Conservation (phyloP, 164 flowering plant genomes). For the Vitis cinerea region DNA sequence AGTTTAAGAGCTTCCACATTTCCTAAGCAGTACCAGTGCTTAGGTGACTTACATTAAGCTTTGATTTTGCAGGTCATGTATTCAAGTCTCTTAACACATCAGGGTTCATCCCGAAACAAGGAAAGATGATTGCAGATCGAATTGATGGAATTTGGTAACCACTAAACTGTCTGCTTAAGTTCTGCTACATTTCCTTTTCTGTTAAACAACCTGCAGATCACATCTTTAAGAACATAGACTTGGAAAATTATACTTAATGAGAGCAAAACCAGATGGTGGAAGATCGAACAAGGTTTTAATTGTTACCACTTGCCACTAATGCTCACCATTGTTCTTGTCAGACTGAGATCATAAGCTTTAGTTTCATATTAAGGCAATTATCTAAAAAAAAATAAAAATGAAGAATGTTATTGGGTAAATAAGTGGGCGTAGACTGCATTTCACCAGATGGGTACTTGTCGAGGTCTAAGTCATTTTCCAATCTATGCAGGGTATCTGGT, state of each 20-base stretch:
- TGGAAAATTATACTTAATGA: too few species aligned
- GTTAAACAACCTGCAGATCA: too few species aligned
- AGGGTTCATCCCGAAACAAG: slow-evolving; percentile 88
- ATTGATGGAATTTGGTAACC: slow-evolving; percentile 90
- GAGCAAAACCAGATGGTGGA: neutral
- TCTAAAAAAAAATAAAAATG: too few species aligned
- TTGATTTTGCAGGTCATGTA: slow-evolving; percentile 71
- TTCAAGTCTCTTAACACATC: slow-evolving; percentile 87
- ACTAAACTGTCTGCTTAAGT: neutral
- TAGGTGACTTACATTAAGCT: neutral
- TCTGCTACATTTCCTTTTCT: too few species aligned
- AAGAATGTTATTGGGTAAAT: too few species aligned
- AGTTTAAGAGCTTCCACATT: neutral
- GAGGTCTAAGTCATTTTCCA: slow-evolving; percentile 2
- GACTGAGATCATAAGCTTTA: too few species aligned
- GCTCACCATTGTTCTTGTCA: too few species aligned
- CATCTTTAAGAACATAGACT: too few species aligned
- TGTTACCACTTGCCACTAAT: too few species aligned
- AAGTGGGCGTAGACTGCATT: too few species aligned
- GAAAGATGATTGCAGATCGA: slow-evolving; percentile 79
- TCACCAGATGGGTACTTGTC: neutral
- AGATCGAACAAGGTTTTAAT: neutral
- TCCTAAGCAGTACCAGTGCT: neutral
- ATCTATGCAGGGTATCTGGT: slow-evolving; percentile 75
- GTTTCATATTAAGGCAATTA: too few species aligned